Evolutionary conservation across 345 rosid genomes (phyloP).

Genomic region (Sapria himalayana): DNA sequence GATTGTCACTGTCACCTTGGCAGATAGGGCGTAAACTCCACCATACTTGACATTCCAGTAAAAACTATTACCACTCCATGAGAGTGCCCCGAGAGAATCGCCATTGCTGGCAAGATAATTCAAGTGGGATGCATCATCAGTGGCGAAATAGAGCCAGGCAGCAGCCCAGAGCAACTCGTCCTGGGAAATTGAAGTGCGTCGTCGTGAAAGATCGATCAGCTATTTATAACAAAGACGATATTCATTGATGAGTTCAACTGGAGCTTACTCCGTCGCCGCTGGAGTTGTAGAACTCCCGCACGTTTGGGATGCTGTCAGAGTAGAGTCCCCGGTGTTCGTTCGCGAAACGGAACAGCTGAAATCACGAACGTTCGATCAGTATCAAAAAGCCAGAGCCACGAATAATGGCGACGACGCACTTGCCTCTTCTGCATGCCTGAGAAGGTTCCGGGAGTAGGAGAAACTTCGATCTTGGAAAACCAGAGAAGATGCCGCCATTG

Average conservation of each 20-base stretch:
- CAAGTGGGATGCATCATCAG: slow-evolving; percentile 10
- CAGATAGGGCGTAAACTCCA: slow-evolving; percentile 16
- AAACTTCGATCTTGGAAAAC: slow-evolving; percentile 17
- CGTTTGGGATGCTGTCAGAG: slow-evolving; percentile 15
- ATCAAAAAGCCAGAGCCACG: neutral
- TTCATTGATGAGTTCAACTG: neutral
- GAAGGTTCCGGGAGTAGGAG: slow-evolving; percentile 20
- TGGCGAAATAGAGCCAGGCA: slow-evolving; percentile 24
- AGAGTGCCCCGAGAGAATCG: slow-evolving; percentile 8
- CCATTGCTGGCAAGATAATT: slow-evolving; percentile 5
- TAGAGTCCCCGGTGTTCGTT: slow-evolving; percentile 13
- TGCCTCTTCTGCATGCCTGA: slow-evolving; percentile 41
- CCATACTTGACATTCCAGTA: slow-evolving; percentile 20
- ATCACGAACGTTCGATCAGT: neutral
- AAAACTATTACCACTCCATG: slow-evolving; percentile 12
- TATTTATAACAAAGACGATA: neutral
- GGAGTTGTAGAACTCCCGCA: slow-evolving; percentile 21
- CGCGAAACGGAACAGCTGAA: slow-evolving; percentile 25
- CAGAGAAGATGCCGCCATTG: slow-evolving; percentile 48
- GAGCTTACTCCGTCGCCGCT: slow-evolving; percentile 29
- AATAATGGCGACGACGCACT: slow-evolving; percentile 6
- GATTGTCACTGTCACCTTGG: slow-evolving; percentile 12
- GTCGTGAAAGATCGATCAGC: neutral
- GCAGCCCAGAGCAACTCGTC: slow-evolving; percentile 31
- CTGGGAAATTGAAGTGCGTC: no score